Conservation (phyloP, 208 protist genomes). For the Trypanosoma theileri region DNA sequence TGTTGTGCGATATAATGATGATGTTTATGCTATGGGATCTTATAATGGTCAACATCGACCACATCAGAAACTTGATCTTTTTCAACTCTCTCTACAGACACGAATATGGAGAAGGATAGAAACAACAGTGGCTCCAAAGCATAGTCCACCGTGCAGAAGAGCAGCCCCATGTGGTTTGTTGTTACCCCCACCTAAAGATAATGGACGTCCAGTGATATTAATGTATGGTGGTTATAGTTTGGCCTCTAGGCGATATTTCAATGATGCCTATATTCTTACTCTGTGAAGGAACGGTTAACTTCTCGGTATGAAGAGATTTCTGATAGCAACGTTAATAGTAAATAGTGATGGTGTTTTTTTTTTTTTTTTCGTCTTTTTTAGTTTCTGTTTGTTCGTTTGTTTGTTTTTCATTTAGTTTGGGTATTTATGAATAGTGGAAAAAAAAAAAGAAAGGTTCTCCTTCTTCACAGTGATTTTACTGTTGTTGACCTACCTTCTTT, state of each 20-base stretch:
- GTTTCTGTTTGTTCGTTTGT: slow-evolving; percentile 1
- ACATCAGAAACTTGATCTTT: slow-evolving; percentile 5
- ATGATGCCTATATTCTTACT: slow-evolving; percentile 23
- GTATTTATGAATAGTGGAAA: too few species aligned
- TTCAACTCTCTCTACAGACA: slow-evolving; percentile 16
- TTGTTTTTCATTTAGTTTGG: slow-evolving; percentile 3
- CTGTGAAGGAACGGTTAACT: slow-evolving; percentile 5
- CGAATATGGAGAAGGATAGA: slow-evolving; percentile 21
- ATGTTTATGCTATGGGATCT: slow-evolving; percentile 31
- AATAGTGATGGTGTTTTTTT: slow-evolving; percentile 5
- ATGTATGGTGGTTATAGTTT: slow-evolving; percentile 25
- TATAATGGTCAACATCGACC: slow-evolving; percentile 9
- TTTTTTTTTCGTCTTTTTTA: slow-evolving; percentile 26
- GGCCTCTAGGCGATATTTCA: slow-evolving; percentile 8
- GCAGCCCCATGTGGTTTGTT: slow-evolving; percentile 18
- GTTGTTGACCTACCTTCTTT: too few species aligned
- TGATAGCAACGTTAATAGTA: not conserved
- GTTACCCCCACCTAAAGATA: slow-evolving; percentile 6
- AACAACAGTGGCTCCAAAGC: slow-evolving; percentile 17
- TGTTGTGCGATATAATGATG: slow-evolving; percentile 13
- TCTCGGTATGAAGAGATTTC: too few species aligned
- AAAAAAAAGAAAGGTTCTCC: slow-evolving; percentile 3
- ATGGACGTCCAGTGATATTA: slow-evolving; percentile 20
- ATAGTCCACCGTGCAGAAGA: slow-evolving; percentile 2
- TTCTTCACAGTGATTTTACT: not conserved